Percentiles rank a stretch among this genome's conserved stretches.
phyloP scores from a whole-genome alignment of 108 stramenopile genomes.

The Cyclotella sp. region DNA sequence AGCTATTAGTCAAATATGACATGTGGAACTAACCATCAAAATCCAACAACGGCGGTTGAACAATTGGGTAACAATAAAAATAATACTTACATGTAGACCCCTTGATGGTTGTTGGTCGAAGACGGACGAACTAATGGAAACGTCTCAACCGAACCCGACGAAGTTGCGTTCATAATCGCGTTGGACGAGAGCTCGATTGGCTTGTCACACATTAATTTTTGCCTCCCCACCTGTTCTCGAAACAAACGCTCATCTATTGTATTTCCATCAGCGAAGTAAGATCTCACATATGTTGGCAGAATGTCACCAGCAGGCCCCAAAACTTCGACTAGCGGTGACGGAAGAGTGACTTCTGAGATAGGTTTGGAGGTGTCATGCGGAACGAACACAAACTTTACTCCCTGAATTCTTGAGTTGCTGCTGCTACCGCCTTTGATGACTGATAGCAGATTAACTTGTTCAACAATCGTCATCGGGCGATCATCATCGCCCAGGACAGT shows the following conservation, averaged over 20 bases:
- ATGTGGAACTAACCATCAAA: too few relatives aligned
- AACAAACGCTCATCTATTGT: constrained; percentile 67
- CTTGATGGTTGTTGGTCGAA: constrained; percentile 61
- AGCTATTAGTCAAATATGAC: too few relatives aligned
- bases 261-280: constrained; percentile 66
- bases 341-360: constrained; percentile 53
- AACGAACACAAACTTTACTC: constrained; percentile 61
- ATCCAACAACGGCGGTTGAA: too few relatives aligned
- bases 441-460: constrained; percentile 17
- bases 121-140: constrained; percentile 80
- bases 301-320: constrained; percentile 58
- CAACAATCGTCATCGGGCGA: constrained; percentile 12
- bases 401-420: constrained; percentile 26
- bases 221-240: constrained; percentile 64
- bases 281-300: constrained; percentile 60
- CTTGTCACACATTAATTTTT: constrained; percentile 53
- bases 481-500: not conserved
- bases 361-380: constrained; percentile 76
- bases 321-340: constrained; percentile 12
- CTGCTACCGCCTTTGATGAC: too few relatives aligned
- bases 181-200: constrained; percentile 15
- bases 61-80: too few relatives aligned
- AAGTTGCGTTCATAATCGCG: constrained; percentile 56
- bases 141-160: constrained; percentile 73
- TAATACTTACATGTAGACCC: constrained; percentile 80